Evolutionary conservation across 192 early-diverging fungal genomes (phyloP).

Genomic region (Spinellus fusiger): DNA sequence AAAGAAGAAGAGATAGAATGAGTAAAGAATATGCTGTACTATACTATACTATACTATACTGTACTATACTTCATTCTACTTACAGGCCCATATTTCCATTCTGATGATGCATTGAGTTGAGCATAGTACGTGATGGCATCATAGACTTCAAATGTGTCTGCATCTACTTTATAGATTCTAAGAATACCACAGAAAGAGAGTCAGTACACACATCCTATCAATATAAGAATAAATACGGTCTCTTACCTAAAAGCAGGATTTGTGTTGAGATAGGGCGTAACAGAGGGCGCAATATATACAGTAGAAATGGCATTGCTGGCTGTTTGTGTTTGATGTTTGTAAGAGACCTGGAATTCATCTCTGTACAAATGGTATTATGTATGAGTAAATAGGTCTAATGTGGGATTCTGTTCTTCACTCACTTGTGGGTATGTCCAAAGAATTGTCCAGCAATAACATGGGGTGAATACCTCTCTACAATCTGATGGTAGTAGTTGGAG

Average conservation of each 20-base stretch:
- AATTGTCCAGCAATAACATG: slow-evolving; percentile 52
- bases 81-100: slow-evolving; percentile 32
- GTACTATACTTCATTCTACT: too few species aligned
- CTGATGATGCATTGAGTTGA: slow-evolving; percentile 29
- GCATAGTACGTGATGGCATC: slow-evolving; percentile 49
- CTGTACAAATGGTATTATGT: slow-evolving; percentile 6
- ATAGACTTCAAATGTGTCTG: slow-evolving; percentile 43
- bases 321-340: slow-evolving; percentile 25
- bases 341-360: slow-evolving; percentile 51
- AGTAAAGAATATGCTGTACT: not conserved
- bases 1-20: not conserved
- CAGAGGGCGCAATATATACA: slow-evolving; percentile 44
- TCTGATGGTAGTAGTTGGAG: slow-evolving; percentile 46
- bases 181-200: not conserved
- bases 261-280: slow-evolving; percentile 43
- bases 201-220: not conserved
- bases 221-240: not conserved
- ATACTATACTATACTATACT: too few species aligned
- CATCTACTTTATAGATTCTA: slow-evolving; percentile 47
- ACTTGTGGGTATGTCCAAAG: slow-evolving; percentile 51
- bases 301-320: slow-evolving; percentile 37
- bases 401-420: not conserved
- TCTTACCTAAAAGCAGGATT: slow-evolving; percentile 48
- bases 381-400: not conserved
- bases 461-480: slow-evolving; percentile 48